Evolutionary conservation across 1,284 basidiomycete species (phyloP), one percentile per base, ranked within the genome.

Genomic region (Ganoderma multipileum): DNA sequence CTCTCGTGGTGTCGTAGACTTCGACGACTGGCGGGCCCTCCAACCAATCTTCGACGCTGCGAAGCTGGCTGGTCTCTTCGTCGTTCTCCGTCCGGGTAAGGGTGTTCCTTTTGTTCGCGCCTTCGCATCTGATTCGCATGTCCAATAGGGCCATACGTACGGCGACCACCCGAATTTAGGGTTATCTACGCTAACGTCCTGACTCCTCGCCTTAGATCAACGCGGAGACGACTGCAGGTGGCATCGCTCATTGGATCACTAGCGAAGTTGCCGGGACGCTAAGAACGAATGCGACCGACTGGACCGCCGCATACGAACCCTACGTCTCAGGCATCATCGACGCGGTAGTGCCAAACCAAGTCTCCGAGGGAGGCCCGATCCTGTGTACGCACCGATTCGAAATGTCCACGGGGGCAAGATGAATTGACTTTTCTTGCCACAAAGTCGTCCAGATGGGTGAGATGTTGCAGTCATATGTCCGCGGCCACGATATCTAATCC

Each of bases 161-260:
- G 73, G 38, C 3, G 7, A 11, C 23, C 7, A 2, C 20, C 8
- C 28, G 61, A 2, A 2, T 0, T 2, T 3, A n/a, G n/a, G n/a
- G n/a, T n/a, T 33, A 3, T 33, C 33, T n/a, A 12, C 7, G 20
- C n/a, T 7, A 14, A 16, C 7, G 14, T 28, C 12, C n/a, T 9
- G n/a, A n/a, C 9, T 23, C 6, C 36, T 9, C 50, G 6, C 18
- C 30, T 28, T 91, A 94, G 77, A 94, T 94, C 81, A 93, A 93
- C 71, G 91, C 92, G 0, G 94, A 95, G 78, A 93, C 91, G 0
- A 90, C 91, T 0, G 92, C 91, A 2, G 93, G 93, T 26, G 93
- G 93, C 1, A 88, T 94, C 68, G 86, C 93, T 0, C 91, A 92
- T 69, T 95, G 93, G 94, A 83, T 87, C 18, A 93, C 91, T 1